Base-by-base conservation (phyloP, 1,139 yeast genomes). In the Taiozyma onychis region DNA sequence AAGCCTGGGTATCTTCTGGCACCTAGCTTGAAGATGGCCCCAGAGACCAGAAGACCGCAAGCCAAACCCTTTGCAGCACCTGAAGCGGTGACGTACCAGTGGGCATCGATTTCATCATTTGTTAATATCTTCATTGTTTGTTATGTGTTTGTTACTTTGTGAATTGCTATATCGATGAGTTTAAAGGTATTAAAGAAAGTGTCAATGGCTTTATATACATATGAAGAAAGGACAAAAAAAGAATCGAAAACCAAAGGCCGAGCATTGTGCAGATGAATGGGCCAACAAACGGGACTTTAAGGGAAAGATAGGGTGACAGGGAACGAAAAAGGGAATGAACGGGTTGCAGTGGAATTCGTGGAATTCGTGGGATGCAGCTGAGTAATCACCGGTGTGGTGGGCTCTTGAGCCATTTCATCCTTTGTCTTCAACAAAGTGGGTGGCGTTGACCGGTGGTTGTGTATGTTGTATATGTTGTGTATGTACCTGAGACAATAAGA, bases 11-110 rank as follows among this genome's bases (percentile, higher is more conserved):
- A 76, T 50, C 65, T 66, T 54, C 65, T 65, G 24, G 77, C 75
- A 34, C 74, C 74, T 14, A 72, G 43, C 54, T 66, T 70, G 59
- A 73, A 75, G 45, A 81, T 66, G 26, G 80, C 81, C 21, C 70
- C 69, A 3, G 90, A 77, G 24, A 80, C 61, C 4, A 71, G 70
- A 3, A 77, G 62, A 51, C 95, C 95, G 14, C 77, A 64, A 7
- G 71, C 68, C 27, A 77, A 68, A 53, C 95, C 95, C 61, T 83
- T 78, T 27, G 75, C 42, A 50, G 86, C 90, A 64, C 90, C 93
- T 11, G 62, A 56, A 22, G 77, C 62, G 27, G 85, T 78, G 55
- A 80, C 78, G 53, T 74, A 71, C 60, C 74, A 72, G 66, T 86
- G 91, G 8, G 81, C 88, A 49, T 74, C 72, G 52, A 80, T 74